Percentiles rank a stretch among this genome's conserved stretches.
Evolutionary conservation across 2,329 filamentous ascomycete genomes (phyloP).

Genomic region (Ophiostoma piceae): DNA sequence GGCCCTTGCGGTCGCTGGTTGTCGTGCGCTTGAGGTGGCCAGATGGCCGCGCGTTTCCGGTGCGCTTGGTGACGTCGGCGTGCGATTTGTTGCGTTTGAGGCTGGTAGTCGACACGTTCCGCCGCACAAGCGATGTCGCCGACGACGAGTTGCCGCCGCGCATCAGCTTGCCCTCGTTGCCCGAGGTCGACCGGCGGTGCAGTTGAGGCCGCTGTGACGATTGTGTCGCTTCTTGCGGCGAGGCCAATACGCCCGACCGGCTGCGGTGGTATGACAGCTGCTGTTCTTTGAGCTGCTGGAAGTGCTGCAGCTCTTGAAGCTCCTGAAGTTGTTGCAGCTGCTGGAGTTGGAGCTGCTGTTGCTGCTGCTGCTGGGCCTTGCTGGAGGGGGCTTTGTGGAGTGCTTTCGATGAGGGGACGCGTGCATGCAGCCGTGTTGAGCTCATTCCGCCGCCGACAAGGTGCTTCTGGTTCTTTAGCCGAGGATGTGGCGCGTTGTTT

Average conservation of each 20-base stretch:
- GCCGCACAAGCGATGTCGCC: slow-evolving; percentile 46
- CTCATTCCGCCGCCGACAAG: slow-evolving; percentile 39
- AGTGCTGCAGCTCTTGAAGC: slow-evolving; percentile 19
- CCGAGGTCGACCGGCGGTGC: slow-evolving; percentile 46
- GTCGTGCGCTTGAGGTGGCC: slow-evolving; percentile 49
- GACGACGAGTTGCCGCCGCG: slow-evolving; percentile 43
- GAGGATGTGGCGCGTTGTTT: slow-evolving; percentile 34
- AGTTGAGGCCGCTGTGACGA: slow-evolving; percentile 28
- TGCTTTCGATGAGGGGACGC: slow-evolving; percentile 49
- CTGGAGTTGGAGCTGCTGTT: slow-evolving; percentile 18
- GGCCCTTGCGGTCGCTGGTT: slow-evolving; percentile 32
- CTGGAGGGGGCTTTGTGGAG: slow-evolving; percentile 39
- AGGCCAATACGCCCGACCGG: slow-evolving; percentile 37
- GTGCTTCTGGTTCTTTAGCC: slow-evolving; percentile 40
- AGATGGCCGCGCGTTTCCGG: slow-evolving; percentile 40
- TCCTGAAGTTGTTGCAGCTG: slow-evolving; percentile 27
- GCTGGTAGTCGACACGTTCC: slow-evolving; percentile 50
- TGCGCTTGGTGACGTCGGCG: slow-evolving; percentile 48
- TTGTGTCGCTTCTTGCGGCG: slow-evolving; percentile 36
- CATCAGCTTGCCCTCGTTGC: slow-evolving; percentile 44
- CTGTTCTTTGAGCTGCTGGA: slow-evolving; percentile 20
- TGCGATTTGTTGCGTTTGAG: slow-evolving; percentile 58
- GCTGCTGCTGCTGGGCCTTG: slow-evolving; percentile 26
- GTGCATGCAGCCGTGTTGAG: slow-evolving; percentile 45
- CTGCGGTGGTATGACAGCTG: slow-evolving; percentile 33